Evolutionary conservation across 139 green algal genomes (phyloP).

Genomic region (Astrephomene gubernaculifera): DNA sequence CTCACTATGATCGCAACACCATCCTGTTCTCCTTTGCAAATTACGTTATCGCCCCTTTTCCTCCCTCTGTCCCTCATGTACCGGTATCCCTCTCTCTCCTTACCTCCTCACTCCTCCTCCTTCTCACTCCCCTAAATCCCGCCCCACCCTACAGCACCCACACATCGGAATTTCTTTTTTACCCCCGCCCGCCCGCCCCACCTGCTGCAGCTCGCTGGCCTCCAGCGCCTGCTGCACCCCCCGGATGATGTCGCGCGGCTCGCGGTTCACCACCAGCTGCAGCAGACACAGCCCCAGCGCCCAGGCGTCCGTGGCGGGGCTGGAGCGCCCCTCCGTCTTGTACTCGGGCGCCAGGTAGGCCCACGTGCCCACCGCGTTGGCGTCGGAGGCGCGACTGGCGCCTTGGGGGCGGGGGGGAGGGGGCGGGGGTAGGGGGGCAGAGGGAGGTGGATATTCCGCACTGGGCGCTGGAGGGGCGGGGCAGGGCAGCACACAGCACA

Average conservation of each 20-base stretch:
- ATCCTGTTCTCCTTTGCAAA: too few relatives aligned
- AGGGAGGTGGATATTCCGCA: not conserved
- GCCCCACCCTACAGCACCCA: not conserved
- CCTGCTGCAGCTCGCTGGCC: constrained; percentile 29
- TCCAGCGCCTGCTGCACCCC: constrained; percentile 49
- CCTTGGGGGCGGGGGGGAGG: not conserved
- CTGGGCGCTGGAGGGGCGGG: not conserved
- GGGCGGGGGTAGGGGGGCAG: not conserved
- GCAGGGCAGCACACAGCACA: not conserved
- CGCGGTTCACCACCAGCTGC: constrained; percentile 45
- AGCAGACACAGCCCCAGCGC: constrained; percentile 57
- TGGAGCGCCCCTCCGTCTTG: constrained; percentile 49
- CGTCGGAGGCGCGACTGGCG: constrained; percentile 19
- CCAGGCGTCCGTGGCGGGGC: constrained; percentile 52
- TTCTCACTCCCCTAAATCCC: not conserved
- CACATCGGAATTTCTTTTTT: too few relatives aligned
- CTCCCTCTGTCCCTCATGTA: too few relatives aligned
- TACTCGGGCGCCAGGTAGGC: constrained; percentile 63
- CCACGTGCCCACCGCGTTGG: constrained; percentile 56
- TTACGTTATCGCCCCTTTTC: too few relatives aligned
- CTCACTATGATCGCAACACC: too few relatives aligned
- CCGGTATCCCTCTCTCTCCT: too few relatives aligned
- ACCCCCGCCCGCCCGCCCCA: not conserved
- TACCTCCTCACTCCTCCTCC: not conserved
- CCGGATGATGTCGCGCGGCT: constrained; percentile 42